Conservation (phyloP, 208 protist genomes). For the Leishmania gerbilli region DNA sequence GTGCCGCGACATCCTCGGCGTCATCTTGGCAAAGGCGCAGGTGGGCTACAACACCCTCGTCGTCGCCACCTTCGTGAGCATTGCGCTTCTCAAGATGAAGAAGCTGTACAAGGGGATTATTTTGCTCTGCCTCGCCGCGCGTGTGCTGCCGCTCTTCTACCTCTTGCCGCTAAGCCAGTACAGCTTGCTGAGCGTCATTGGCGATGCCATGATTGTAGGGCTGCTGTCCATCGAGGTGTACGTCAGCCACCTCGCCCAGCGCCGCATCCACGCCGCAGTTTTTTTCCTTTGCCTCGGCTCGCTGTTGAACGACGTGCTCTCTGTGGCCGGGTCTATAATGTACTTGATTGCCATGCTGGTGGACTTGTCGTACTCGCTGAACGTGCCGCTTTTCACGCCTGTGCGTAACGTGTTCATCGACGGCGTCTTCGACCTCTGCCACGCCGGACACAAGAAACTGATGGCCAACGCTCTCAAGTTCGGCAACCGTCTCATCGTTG, state of each 20-base stretch:
- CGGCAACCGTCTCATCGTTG: constrained; percentile 92
- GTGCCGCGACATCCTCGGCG: constrained; percentile 14
- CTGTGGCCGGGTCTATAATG: constrained; percentile 55
- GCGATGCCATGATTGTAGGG: constrained; percentile 84
- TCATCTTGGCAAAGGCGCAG: constrained; percentile 31
- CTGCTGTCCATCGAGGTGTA: constrained; percentile 88
- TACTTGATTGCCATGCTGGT: constrained; percentile 87
- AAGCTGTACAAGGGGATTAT: constrained; percentile 69
- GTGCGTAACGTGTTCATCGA: constrained; percentile 92
- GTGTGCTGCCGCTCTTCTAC: constrained; percentile 79
- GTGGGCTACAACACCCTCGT: constrained; percentile 55
- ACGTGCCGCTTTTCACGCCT: constrained; percentile 91
- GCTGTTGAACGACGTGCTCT: constrained; percentile 86
- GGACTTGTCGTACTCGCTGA: constrained; percentile 86
- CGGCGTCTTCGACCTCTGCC: constrained; percentile 94
- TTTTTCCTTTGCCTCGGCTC: constrained; percentile 83
- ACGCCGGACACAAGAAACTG: constrained; percentile 89
- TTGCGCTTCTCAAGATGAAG: constrained; percentile 68
- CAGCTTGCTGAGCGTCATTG: constrained; percentile 73
- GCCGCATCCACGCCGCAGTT: constrained; percentile 87
- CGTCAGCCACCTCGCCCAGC: constrained; percentile 80
- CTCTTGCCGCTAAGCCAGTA: constrained; percentile 74
- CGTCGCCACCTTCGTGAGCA: constrained; percentile 63
- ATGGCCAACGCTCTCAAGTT: constrained; percentile 86
- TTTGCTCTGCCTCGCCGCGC: constrained; percentile 58